phyloP scores from a whole-genome alignment of 352 stramenopile genomes.

The Peronosclerospora sorghi region DNA sequence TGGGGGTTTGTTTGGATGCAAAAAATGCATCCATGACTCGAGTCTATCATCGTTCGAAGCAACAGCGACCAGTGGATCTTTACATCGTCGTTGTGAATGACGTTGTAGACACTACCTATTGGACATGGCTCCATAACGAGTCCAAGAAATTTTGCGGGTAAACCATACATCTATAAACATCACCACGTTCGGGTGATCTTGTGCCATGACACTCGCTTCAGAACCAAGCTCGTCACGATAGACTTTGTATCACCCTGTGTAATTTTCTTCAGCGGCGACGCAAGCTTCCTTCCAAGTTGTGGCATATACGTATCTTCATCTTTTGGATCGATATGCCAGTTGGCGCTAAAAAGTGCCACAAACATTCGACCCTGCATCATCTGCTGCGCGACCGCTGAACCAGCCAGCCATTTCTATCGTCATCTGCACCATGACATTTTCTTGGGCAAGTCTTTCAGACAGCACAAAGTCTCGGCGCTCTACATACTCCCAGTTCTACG shows the following conservation, averaged over 20 bases:
- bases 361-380: slow-evolving; percentile 26
- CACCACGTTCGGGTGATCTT: slow-evolving; percentile 93
- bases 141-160: slow-evolving; percentile 87
- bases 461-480: slow-evolving; percentile 78
- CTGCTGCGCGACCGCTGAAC: slow-evolving; percentile 65
- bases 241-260: slow-evolving; percentile 53
- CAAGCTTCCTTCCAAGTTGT: slow-evolving; percentile 52
- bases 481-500: slow-evolving; percentile 85
- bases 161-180: slow-evolving; percentile 90
- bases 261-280: slow-evolving; percentile 58
- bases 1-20: slow-evolving; percentile 72
- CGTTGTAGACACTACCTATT: slow-evolving; percentile 87
- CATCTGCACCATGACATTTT: slow-evolving; percentile 84
- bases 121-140: slow-evolving; percentile 90
- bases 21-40: slow-evolving; percentile 77
- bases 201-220: slow-evolving; percentile 67
- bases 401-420: slow-evolving; percentile 84
- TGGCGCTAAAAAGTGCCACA: slow-evolving; percentile 61
- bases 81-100: slow-evolving; percentile 61
- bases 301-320: slow-evolving; percentile 68
- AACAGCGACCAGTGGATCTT: slow-evolving; percentile 47
- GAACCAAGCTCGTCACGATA: slow-evolving; percentile 60
- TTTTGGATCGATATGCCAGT: slow-evolving; percentile 77
- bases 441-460: slow-evolving; percentile 66
- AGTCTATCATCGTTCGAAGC: slow-evolving; percentile 58